Evolutionary conservation across 441 rosid genomes (phyloP), one percentile per base, ranked within the genome.

Genomic region (Geranium incanum): DNA sequence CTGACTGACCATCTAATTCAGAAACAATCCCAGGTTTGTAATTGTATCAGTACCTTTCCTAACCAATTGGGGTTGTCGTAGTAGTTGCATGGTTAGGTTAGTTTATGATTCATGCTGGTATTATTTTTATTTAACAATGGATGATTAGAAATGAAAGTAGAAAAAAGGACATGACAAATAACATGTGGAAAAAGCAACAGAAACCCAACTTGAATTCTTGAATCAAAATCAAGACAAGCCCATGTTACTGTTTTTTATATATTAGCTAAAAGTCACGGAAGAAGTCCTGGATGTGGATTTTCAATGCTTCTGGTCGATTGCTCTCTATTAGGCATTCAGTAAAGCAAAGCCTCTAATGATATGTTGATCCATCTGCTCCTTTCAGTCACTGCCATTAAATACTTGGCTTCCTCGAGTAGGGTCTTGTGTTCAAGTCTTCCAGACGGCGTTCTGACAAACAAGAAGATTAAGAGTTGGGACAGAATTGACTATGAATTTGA

Each of bases 1-100:
- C 81, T 91, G 72, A 91, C 98, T 69, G 97, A 93, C 83, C 97
- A 87, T 86, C 84, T 93, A 76, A 91, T 94, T 85, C 97, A 94
- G 84, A 92, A 94, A 81, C 97, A 92, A 81, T 85, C 95, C 67
- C 97, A 92, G 98, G 98, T 93, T 67, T 81, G 77, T 75, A 36
- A 71, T 67, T 45, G 45, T 70, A 48, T 75, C 65, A 59, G 65
- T 7, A 23, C 65, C 36, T 37, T 70, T 39, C 37, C 18, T 65
- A 55, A 55, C 65, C 8, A 6, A 11, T 18, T 28, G 21, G 28
- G 43, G 1, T 33, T 45, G 16, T 1, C 70, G 5, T 57, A 18
- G 55, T 52, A 55, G 66, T 52, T 12, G 55, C 4, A 64, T 70
- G 71, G 38, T 62, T 63, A 65, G 52, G 15, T 57, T 74, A 18